Evolutionary conservation across 352 stramenopile genomes (phyloP).

Genomic region (Globisporangium irregulare): DNA sequence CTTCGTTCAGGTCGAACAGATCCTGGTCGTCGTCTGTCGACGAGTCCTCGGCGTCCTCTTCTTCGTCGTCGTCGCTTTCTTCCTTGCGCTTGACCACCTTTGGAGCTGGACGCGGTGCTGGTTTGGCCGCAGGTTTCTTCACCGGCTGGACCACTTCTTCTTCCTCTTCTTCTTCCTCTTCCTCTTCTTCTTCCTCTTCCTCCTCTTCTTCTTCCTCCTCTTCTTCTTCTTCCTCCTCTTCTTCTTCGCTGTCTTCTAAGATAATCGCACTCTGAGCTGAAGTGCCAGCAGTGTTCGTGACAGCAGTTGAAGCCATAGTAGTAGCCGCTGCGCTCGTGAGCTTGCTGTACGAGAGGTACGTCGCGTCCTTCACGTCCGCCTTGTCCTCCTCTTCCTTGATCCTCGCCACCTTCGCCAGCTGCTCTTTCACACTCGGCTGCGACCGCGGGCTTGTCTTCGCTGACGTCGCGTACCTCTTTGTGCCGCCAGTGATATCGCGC

Average conservation of each 20-base stretch:
- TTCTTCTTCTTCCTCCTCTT: slow-evolving; percentile 18
- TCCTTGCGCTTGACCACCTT: neutral
- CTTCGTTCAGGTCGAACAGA: slow-evolving; percentile 69
- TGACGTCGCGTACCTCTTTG: slow-evolving; percentile 10
- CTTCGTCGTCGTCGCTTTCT: slow-evolving; percentile 17
- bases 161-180: slow-evolving; percentile 29
- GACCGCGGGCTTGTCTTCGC: neutral
- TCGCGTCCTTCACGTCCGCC: slow-evolving; percentile 12
- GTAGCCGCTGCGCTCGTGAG: slow-evolving; percentile 6
- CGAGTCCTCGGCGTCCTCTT: slow-evolving; percentile 30
- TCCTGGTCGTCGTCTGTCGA: slow-evolving; percentile 66
- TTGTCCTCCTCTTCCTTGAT: slow-evolving; percentile 29
- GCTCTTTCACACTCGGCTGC: slow-evolving; percentile 19
- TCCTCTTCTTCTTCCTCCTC: slow-evolving; percentile 23
- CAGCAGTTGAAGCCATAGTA: neutral
- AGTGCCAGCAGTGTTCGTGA: slow-evolving; percentile 15
- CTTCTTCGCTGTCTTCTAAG: slow-evolving; percentile 49
- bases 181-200: slow-evolving; percentile 28
- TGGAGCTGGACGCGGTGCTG: slow-evolving; percentile 2
- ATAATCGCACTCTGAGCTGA: slow-evolving; percentile 49
- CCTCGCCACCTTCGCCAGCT: slow-evolving; percentile 27
- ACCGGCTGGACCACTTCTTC: slow-evolving; percentile 20
- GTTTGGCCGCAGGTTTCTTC: slow-evolving; percentile 16
- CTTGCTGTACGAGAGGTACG: slow-evolving; percentile 31
- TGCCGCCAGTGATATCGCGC: slow-evolving; percentile 23